Conservation (phyloP, 352 stramenopile species). For the Phytophthora nicotianae region DNA sequence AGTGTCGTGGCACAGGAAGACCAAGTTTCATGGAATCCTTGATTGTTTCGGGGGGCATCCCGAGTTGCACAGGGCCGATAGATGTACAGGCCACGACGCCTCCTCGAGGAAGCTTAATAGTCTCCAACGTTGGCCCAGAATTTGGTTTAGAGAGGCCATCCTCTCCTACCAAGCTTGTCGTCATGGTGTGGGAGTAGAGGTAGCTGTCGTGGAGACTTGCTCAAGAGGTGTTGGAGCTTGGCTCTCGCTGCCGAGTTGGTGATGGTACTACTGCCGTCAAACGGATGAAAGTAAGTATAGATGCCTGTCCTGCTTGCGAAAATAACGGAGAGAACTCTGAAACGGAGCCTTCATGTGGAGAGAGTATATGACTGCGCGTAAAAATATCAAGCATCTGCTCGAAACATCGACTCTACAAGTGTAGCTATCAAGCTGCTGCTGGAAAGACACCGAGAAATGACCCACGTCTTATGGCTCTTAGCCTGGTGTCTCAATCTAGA, state of each 20-base stretch:
- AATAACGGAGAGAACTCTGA: slow-evolving; percentile 35
- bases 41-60: slow-evolving; percentile 97
- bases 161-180: slow-evolving; percentile 26
- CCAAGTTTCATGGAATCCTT: slow-evolving; percentile 97
- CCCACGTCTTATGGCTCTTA: neutral
- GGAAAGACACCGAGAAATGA: neutral
- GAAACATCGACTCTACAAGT: neutral
- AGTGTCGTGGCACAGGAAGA: slow-evolving; percentile 92
- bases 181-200: slow-evolving; percentile 18
- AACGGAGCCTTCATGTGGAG: slow-evolving; percentile 21
- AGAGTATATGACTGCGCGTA: slow-evolving; percentile 2
- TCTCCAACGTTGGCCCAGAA: slow-evolving; percentile 44
- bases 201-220: slow-evolving; percentile 3
- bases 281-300: slow-evolving; percentile 35
- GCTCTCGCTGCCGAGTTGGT: neutral
- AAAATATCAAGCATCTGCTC: slow-evolving; percentile 24
- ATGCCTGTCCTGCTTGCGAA: slow-evolving; percentile 11
- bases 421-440: neutral
- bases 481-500: neutral
- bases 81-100: slow-evolving; percentile 79
- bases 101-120: slow-evolving; percentile 72
- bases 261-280: slow-evolving; percentile 16
- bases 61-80: slow-evolving; percentile 86
- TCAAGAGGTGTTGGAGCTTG: slow-evolving; percentile 1
- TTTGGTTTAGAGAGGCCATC: slow-evolving; percentile 11